Evolutionary conservation across 805 yeast genomes (phyloP).

Genomic region (Candida loeiensis): DNA sequence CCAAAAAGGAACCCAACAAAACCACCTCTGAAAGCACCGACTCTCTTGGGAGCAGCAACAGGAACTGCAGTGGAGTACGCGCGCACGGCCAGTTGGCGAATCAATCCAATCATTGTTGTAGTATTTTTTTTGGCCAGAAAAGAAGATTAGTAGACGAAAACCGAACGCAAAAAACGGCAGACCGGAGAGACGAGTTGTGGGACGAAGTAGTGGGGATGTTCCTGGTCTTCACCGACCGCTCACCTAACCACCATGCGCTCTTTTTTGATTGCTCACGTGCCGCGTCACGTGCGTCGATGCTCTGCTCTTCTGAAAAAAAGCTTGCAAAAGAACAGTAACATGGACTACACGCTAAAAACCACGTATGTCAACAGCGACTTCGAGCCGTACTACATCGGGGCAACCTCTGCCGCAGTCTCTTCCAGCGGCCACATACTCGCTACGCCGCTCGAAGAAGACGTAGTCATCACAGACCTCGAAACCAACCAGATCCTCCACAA

Average conservation of each 20-base stretch:
- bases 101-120: conserved; percentile 13
- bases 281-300: not conserved
- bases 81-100: conserved; percentile 18
- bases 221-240: too few species aligned
- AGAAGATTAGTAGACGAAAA: too few species aligned
- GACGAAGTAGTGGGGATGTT: too few species aligned
- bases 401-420: conserved; percentile 69
- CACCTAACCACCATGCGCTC: too few species aligned
- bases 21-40: conserved; percentile 45
- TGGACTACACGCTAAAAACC: conserved; percentile 28
- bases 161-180: too few species aligned
- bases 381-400: conserved; percentile 85
- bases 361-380: conserved; percentile 48
- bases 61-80: conserved; percentile 27
- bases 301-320: conserved; percentile 12
- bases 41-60: conserved; percentile 27
- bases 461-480: conserved; percentile 61
- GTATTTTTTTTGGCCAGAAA: conserved; percentile 1
- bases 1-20: conserved; percentile 79
- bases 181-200: too few species aligned
- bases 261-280: not conserved
- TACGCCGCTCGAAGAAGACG: conserved; percentile 75
- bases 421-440: conserved; percentile 56
- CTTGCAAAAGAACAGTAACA: conserved; percentile 7
- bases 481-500: conserved; percentile 56